A percentile compares a stretch with the other conserved stretches of the same genome.
These are phyloP conservation scores for Globisporangium parvum DNA, from an alignment of 352 stramenopile genomes.

Conservation along the genomic window DNA sequence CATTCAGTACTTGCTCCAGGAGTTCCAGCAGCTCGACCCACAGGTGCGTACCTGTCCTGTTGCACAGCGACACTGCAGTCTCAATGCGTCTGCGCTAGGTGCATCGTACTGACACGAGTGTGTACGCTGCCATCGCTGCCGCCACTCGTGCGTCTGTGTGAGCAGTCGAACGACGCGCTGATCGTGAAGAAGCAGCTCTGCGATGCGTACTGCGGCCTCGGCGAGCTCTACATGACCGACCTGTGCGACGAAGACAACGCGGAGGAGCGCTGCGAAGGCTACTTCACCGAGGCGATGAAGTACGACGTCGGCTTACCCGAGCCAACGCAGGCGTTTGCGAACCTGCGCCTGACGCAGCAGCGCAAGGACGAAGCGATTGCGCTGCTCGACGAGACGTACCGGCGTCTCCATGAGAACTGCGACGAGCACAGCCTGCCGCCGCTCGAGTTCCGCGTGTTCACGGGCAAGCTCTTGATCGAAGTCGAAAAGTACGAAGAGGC, in stretches of 20 bases:
- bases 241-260: conserved; percentile 91
- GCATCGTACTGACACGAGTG: no score
- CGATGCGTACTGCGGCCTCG: conserved; percentile 91
- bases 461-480: conserved; percentile 83
- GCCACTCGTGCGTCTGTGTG: no score
- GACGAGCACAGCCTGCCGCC: conserved; percentile 69
- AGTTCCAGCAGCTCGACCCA: conserved; percentile 35
- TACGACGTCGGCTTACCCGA: conserved; percentile 89
- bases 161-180: conserved; percentile 37
- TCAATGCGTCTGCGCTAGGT: no score
- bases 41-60: conserved; percentile 9
- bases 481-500: conserved; percentile 80
- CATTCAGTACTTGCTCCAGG: conserved; percentile 55
- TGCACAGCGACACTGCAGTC: not conserved
- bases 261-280: conserved; percentile 89
- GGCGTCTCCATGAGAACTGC: conserved; percentile 77
- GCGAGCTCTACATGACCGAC: conserved; percentile 97
- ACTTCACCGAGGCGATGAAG: conserved; percentile 87
- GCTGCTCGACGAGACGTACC: conserved; percentile 90
- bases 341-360: conserved; percentile 92
- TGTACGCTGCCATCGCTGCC: no score
- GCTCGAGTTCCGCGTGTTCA: conserved; percentile 81
- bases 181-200: conserved; percentile 90
- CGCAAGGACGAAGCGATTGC: conserved; percentile 83
- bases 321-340: conserved; percentile 93